These are phyloP conservation scores for Pseudogymnoascus sp. DNA, from an alignment of 2,329 filamentous ascomycete genomes.

Conservation along the genomic window DNA sequence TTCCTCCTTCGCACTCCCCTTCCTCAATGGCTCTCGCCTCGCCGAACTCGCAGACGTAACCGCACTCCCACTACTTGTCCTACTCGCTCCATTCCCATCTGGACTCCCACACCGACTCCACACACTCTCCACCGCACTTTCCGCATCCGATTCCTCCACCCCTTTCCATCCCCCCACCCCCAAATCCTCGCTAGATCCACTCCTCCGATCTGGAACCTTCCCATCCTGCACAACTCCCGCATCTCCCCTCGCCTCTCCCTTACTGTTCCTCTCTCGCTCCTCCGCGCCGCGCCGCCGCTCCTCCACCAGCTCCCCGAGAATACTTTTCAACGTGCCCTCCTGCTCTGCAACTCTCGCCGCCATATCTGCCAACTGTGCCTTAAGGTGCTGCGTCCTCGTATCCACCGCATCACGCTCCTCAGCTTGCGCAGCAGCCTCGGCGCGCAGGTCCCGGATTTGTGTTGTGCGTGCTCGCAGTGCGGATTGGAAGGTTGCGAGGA, in stretches of 20 bases:
- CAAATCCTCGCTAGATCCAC: not conserved
- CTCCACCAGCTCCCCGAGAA: slow-evolving; percentile 42
- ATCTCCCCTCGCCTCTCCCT: not conserved
- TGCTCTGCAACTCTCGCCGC: slow-evolving; percentile 45
- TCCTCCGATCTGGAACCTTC: not conserved
- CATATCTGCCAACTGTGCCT: slow-evolving; percentile 53
- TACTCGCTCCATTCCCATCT: not conserved
- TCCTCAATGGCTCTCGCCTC: slow-evolving; percentile 16
- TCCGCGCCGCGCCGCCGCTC: slow-evolving; percentile 37
- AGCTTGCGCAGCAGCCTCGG: slow-evolving; percentile 44
- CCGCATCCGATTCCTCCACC: not conserved
- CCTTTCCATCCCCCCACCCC: not conserved
- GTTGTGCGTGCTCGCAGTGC: slow-evolving; percentile 48
- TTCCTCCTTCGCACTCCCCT: slow-evolving; percentile 11
- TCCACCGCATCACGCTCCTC: slow-evolving; percentile 51
- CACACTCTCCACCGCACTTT: not conserved
- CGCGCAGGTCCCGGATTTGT: slow-evolving; percentile 42
- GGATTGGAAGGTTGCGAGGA: slow-evolving; percentile 48
- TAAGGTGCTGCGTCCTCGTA: slow-evolving; percentile 44
- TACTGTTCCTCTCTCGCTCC: slow-evolving; percentile 17
- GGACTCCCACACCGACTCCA: not conserved
- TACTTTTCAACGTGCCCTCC: slow-evolving; percentile 41
- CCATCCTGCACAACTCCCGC: slow-evolving; percentile 13
- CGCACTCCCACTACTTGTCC: not conserved
- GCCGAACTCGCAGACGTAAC: slow-evolving; percentile 13